phyloP scores from a whole-genome alignment of 164 flowering plant species.

The Umbilicus rupestris region DNA sequence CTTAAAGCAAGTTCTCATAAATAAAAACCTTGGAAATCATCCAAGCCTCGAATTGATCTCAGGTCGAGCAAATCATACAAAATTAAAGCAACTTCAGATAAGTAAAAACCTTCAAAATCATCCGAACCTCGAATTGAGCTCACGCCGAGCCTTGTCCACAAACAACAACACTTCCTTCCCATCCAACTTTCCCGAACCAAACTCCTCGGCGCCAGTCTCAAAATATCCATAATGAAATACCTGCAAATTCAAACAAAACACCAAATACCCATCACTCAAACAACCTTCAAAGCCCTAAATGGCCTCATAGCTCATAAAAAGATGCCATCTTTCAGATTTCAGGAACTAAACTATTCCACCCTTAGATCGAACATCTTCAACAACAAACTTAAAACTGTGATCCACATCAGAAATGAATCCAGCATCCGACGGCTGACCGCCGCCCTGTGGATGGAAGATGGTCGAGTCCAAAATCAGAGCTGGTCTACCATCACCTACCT shows the following conservation, averaged over 20 bases:
- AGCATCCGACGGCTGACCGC: slow-evolving; percentile 75
- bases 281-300: background rate
- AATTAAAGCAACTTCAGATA: background rate
- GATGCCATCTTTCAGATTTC: background rate
- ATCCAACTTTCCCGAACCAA: slow-evolving; percentile 19
- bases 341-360: slow-evolving; percentile 44
- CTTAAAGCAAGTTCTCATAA: background rate
- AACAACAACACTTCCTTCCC: slow-evolving; percentile 41
- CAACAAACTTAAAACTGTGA: slow-evolving; percentile 42
- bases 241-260: slow-evolving; percentile 21
- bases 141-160: slow-evolving; percentile 57
- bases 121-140: slow-evolving; percentile 61
- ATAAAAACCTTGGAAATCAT: background rate
- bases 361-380: slow-evolving; percentile 63
- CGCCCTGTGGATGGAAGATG: slow-evolving; percentile 88
- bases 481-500: slow-evolving; percentile 53
- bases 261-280: background rate
- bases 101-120: background rate
- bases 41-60: slow-evolving; percentile 59
- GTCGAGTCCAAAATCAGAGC: slow-evolving; percentile 68
- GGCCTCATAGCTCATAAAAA: background rate
- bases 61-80: slow-evolving; percentile 23
- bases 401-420: slow-evolving; percentile 37
- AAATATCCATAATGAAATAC: slow-evolving; percentile 61
- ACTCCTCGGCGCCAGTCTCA: slow-evolving; percentile 27